phyloP scores from a whole-genome alignment of 2,329 filamentous ascomycete species.

The Fusarium xyrophilum region DNA sequence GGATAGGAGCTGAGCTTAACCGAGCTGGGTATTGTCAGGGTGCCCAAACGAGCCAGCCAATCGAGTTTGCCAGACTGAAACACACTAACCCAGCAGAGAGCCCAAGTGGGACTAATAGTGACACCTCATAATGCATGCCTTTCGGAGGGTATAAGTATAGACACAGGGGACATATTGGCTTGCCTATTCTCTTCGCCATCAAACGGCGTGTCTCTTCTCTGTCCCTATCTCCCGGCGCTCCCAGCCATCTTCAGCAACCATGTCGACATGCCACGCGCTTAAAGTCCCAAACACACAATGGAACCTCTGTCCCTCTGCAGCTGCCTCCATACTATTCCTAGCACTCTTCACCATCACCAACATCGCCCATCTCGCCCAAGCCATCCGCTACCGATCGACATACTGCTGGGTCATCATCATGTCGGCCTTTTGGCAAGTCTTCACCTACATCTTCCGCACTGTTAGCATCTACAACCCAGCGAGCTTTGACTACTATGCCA shows the following conservation, averaged over 20 bases:
- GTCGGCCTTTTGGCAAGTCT: neutral
- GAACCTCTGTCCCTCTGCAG: neutral
- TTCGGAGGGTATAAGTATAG: neutral
- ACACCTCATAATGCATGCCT: neutral
- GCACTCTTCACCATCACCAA: neutral
- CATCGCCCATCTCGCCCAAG: neutral
- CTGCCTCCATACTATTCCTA: neutral
- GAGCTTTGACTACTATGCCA: neutral
- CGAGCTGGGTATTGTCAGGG: too few species aligned
- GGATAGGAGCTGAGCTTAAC: too few species aligned
- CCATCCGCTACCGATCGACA: neutral
- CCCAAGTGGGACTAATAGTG: too few species aligned
- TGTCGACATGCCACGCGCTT: neutral
- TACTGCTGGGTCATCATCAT: neutral
- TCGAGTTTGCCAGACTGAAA: rapidly evolving
- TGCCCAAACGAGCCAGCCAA: neutral
- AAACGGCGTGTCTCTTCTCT: rapidly evolving
- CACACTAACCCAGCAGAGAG: neutral
- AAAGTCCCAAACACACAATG: neutral
- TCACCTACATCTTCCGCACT: neutral
- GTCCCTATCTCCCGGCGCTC: rapidly evolving
- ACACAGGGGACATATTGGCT: neutral
- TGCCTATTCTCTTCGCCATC: rapidly evolving
- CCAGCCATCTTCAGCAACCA: rapidly evolving
- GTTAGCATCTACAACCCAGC: neutral